Base-by-base conservation (phyloP, 805 yeast species). In the Candida ulmi region DNA sequence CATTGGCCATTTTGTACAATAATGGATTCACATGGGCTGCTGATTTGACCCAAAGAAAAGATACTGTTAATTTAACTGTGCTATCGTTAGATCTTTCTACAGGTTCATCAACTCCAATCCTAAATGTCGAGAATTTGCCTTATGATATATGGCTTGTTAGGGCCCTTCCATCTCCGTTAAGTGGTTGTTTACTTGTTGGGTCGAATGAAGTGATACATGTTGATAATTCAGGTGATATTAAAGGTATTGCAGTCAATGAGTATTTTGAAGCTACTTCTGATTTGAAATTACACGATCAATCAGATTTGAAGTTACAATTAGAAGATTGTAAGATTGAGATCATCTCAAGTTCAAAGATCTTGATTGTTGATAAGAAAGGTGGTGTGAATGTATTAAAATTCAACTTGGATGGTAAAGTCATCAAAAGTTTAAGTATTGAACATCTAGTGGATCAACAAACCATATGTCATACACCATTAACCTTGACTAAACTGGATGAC, bases 11-110 rank as follows among this genome's bases (percentile, higher is more conserved):
- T 5, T 55, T 88, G 21, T 75, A 65, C 45, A 73, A 78, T 38
- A 76, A 77, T 25, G 64, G 62, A 15, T 68, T 73, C 16, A 77
- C 88, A 0, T 87, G 96, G 95, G 80, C 95, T 0, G 96, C 96
- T 0, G 71, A 75, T 38, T 61, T 83, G 26, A 71, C 81, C 2
- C 62, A 71, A 36, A 65, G 62, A 6, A 81, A 78, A 51, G 95
- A 87, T 52, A 82, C 78, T 15, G 66, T 78, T 24, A 68, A 70
- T 32, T 74, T 78, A 43, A 64, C 76, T 21, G 86, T 84, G 0
- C 56, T 87, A 35, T 79, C 95, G 0, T 62, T 90, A 17, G 91
- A 88, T 49, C 51, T 82, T 13, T 64, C 71, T 3, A 45, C 58
- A 35, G 46, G 43, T 9, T 50, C 70, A 4, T 77, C 91, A 0